Base-by-base conservation (phyloP, 129 eudicot genomes). In the Flaveria linearis region DNA sequence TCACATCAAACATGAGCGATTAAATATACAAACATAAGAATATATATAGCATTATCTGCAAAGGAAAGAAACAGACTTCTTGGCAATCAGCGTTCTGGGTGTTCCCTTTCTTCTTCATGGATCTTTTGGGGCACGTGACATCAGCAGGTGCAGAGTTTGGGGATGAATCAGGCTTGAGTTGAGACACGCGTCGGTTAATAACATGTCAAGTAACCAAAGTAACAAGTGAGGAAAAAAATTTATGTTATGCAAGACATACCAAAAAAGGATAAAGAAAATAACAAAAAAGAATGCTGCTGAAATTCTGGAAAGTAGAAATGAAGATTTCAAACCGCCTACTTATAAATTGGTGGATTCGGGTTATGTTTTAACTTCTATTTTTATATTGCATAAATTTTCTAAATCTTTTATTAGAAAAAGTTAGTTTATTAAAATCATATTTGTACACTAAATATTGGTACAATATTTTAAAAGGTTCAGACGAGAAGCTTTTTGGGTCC, bases 41-140 rank as follows among this genome's bases (percentile, higher is more conserved):
- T 63, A 56, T 28, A 57, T 58, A 8, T 66, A 69, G 64, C 60
- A 77, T 71, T 55, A 69, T 60, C 60, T 72, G 69, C 41, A 30
- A 52, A 26, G 68, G n/a, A 25, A 66, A 70, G 75, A 74, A 62
- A 80, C 85, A 43, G 42, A 86, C 89, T 83, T 81, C 81, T 76
- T 53, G 5, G 26, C 3, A 53, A 14, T 75, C 53, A 50, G 72
- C 36, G 12, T n/a, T 60, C 79, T 20, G 41, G 41, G 7, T 12
- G 70, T 43, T 30, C 12, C 28, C 73, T 69, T 80, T 76, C 67
- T 82, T 78, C 82, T 76, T 80, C 64, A 16, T 64, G 39, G 84
- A 68, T 56, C 71, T 50, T 76, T 67, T 80, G 25, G 57, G 58
- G 57, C 78, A 76, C 36, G 33, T 58, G 33, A 25, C 42, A 30